These are phyloP conservation scores for Ustilago crameri DNA, from an alignment of 1,284 basidiomycete species.

Conservation along the genomic window DNA sequence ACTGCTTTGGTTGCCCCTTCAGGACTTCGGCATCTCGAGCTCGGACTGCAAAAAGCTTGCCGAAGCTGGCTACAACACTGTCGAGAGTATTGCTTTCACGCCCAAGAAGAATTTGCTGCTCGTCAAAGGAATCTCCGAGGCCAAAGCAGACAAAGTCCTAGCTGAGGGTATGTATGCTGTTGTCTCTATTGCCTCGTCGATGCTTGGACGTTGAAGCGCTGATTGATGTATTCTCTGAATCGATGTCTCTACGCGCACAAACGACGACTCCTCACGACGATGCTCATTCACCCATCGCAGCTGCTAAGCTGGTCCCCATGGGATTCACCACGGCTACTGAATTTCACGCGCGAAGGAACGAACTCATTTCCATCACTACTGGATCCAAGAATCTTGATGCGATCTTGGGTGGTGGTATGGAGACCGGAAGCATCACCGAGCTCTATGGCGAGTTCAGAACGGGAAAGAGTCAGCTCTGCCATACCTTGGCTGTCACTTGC, in stretches of 20 bases:
- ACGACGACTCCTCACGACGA: too few relatives aligned
- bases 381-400: conserved; percentile 96
- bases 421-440: conserved; percentile 98
- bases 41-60: conserved; percentile 95
- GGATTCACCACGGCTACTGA: conserved; percentile 99
- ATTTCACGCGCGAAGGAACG: conserved; percentile 89
- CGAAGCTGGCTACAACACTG: conserved; percentile 92
- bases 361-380: conserved; percentile 95
- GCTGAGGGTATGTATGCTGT: conserved; percentile 71
- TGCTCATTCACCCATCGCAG: conserved; percentile 70
- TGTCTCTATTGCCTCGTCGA: too few relatives aligned
- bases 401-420: conserved; percentile 94
- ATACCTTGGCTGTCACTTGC: conserved; percentile 97
- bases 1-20: conserved; percentile 37
- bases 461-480: conserved; percentile 97
- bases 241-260: too few relatives aligned
- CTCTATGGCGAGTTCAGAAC: conserved; percentile 98
- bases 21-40: conserved; percentile 85
- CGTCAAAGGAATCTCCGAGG: conserved; percentile 97
- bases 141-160: conserved; percentile 97
- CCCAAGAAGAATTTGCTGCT: conserved; percentile 91
- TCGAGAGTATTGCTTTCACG: conserved; percentile 96
- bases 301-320: conserved; percentile 93
- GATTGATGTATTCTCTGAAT: too few relatives aligned
- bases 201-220: too few relatives aligned